phyloP scores from a whole-genome alignment of 1,284 basidiomycete species.

The Sphaerobolus stellatus region DNA sequence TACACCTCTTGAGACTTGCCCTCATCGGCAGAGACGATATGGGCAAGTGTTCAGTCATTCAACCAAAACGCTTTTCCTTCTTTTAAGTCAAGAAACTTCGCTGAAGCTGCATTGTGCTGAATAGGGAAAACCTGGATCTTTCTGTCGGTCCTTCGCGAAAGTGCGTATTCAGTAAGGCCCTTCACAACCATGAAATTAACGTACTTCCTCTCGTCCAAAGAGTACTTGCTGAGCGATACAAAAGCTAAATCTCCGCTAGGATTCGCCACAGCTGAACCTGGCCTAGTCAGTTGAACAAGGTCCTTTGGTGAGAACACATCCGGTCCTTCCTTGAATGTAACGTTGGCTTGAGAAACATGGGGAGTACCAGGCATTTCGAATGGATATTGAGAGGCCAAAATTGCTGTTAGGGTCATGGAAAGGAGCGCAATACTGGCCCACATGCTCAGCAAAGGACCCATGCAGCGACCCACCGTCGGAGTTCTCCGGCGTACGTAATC shows the following conservation, averaged over 20 bases:
- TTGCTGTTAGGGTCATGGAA: background rate
- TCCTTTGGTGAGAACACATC: conserved; percentile 71
- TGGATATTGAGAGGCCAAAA: conserved; percentile 6
- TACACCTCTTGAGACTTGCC: conserved; percentile 54
- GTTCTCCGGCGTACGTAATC: too few species aligned
- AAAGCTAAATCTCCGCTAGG: conserved; percentile 64
- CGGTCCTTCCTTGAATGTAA: conserved; percentile 54
- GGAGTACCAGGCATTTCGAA: conserved; percentile 10
- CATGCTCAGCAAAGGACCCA: too few species aligned
- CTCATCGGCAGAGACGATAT: conserved; percentile 55
- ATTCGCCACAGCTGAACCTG: conserved; percentile 65
- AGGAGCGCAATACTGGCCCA: background rate
- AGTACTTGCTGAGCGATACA: conserved; percentile 67
- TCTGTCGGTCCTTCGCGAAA: conserved; percentile 59
- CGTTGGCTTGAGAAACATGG: conserved; percentile 38
- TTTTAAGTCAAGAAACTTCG: conserved; percentile 53
- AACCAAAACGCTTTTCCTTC: conserved; percentile 79
- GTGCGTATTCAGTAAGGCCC: too few species aligned
- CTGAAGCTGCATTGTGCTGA: conserved; percentile 45
- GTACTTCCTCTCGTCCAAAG: conserved; percentile 69
- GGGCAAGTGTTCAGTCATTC: conserved; percentile 62
- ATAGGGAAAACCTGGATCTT: conserved; percentile 63
- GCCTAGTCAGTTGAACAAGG: conserved; percentile 69
- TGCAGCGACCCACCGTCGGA: too few species aligned
- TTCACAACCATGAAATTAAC: conserved; percentile 28